Percentiles rank a stretch among this genome's conserved stretches.
Evolutionary conservation across 1,139 yeast species (phyloP).

Genomic region (Pichia sp.): DNA sequence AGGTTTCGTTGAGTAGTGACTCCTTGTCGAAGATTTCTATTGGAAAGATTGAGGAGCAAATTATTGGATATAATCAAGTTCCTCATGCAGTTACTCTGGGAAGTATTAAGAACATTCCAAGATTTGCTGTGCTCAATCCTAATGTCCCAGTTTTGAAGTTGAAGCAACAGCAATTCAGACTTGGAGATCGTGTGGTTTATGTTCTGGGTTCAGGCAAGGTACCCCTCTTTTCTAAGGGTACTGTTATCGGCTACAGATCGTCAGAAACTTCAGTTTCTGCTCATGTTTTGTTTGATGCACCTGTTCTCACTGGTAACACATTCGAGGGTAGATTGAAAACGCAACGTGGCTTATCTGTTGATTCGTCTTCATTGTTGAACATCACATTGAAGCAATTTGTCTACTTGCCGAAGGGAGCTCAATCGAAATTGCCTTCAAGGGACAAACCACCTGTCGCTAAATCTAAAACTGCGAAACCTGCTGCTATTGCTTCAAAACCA

Average conservation of each 20-base stretch:
- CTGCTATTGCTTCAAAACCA: too few species aligned
- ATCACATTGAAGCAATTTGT: slow-evolving; percentile 67
- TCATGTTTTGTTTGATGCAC: slow-evolving; percentile 77
- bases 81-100: slow-evolving; percentile 41
- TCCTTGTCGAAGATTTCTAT: slow-evolving; percentile 64
- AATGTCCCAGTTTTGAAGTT: slow-evolving; percentile 64
- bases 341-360: slow-evolving; percentile 78
- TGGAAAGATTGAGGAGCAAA: slow-evolving; percentile 58
- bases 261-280: slow-evolving; percentile 50
- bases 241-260: slow-evolving; percentile 75
- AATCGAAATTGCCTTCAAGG: too few species aligned
- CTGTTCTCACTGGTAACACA: slow-evolving; percentile 74
- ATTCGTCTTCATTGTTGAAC: slow-evolving; percentile 76
- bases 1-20: slow-evolving; percentile 74
- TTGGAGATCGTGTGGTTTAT: slow-evolving; percentile 88
- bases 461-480: too few species aligned
- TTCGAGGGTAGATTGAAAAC: slow-evolving; percentile 72
- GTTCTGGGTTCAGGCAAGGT: slow-evolving; percentile 87
- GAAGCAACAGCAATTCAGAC: slow-evolving; percentile 65
- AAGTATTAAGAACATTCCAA: slow-evolving; percentile 76
- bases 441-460: too few species aligned
- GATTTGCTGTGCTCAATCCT: slow-evolving; percentile 77
- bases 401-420: slow-evolving; percentile 51
- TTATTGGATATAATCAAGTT: slow-evolving; percentile 40
- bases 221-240: slow-evolving; percentile 82